Base-by-base conservation (phyloP, 148 eudicot genomes). In the Vaccinium macrocarpon region DNA sequence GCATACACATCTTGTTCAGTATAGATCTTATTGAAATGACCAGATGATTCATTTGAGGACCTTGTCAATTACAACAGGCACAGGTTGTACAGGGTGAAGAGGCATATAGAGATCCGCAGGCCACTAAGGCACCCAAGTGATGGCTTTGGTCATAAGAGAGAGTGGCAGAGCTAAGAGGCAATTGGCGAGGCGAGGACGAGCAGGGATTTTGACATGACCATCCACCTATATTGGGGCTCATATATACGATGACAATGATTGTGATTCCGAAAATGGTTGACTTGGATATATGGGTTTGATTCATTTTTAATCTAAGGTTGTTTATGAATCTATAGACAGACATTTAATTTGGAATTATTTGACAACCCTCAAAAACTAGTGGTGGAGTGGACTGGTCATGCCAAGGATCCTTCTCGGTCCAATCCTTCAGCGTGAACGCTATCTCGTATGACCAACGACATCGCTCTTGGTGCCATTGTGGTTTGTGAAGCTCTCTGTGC, bases 21-120 rank as follows among this genome's bases (percentile, higher is more conserved):
- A 2, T 12, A 76, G 35, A 11, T 35, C 35, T 50, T n/a, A 62
- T 76, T 5, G 13, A 76, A 50, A 49, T 50, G 32, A 76, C 59
- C 38, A 3, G 38, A 77, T 77, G 80, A 51, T 77, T 77, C 55
- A 50, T 77, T 77, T 50, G 38, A 77, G 57, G 35, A 76, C 50
- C 57, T 50, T 18, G 21, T 76, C 57, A 23, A 76, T 76, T 21
- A 2, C 50, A 15, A 68, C 25, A 21, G 11, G 25, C 25, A 21
- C 27, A 10, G 14, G 29, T 2, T 61, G 70, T n/a, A 0, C 29
- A 23, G 29, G 2, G 70, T 62, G 70, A 62, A 62, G 66, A 8
- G 27, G 27, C 13, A 8, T 12, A 61, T 61, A 61, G 71, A 64
- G 71, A 10, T 64, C 32, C 29, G 25, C 29, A 10, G 13, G 23